phyloP scores from a whole-genome alignment of 2,329 filamentous ascomycete genomes.

The Aspergillus sp. region DNA sequence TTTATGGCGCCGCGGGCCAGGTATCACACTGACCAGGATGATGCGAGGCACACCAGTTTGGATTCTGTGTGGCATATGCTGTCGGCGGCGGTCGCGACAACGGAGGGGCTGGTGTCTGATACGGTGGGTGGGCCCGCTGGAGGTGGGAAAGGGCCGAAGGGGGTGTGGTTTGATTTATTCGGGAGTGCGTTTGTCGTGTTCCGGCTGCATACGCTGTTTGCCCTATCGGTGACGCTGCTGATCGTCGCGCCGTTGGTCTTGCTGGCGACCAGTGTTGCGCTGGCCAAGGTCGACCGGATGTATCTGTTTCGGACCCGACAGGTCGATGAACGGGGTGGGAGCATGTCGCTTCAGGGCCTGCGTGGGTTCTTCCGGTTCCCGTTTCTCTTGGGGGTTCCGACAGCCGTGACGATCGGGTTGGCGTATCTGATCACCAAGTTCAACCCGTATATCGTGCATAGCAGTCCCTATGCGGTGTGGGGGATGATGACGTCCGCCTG shows the following conservation, averaged over 20 bases:
- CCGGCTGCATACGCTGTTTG: conserved; percentile 73
- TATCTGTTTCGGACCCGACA: conserved; percentile 71
- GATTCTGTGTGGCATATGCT: conserved; percentile 89
- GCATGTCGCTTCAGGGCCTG: conserved; percentile 62
- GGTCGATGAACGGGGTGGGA: conserved; percentile 51
- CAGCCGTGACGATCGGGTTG: conserved; percentile 60
- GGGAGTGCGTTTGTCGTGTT: conserved; percentile 72
- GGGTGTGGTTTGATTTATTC: conserved; percentile 92
- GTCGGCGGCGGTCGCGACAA: conserved; percentile 68
- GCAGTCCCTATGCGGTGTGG: conserved; percentile 81
- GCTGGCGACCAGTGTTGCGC: conserved; percentile 57
- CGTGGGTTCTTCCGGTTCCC: conserved; percentile 80
- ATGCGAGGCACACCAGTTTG: conserved; percentile 61
- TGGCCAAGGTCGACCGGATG: conserved; percentile 69
- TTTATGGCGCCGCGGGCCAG: conserved; percentile 79
- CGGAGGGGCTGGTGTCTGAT: conserved; percentile 61
- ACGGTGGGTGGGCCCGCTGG: conserved; percentile 56
- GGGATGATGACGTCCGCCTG: conserved; percentile 76
- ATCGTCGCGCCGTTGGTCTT: conserved; percentile 70
- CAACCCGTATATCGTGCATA: conserved; percentile 87
- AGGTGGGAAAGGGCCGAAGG: conserved; percentile 58
- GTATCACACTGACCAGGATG: conserved; percentile 89
- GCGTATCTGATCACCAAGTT: conserved; percentile 70
- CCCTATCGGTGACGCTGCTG: conserved; percentile 74
- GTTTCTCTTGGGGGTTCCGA: conserved; percentile 61